These are phyloP conservation scores for Microdochium paspali DNA, from an alignment of 2,329 filamentous ascomycete genomes.

Conservation along the genomic window DNA sequence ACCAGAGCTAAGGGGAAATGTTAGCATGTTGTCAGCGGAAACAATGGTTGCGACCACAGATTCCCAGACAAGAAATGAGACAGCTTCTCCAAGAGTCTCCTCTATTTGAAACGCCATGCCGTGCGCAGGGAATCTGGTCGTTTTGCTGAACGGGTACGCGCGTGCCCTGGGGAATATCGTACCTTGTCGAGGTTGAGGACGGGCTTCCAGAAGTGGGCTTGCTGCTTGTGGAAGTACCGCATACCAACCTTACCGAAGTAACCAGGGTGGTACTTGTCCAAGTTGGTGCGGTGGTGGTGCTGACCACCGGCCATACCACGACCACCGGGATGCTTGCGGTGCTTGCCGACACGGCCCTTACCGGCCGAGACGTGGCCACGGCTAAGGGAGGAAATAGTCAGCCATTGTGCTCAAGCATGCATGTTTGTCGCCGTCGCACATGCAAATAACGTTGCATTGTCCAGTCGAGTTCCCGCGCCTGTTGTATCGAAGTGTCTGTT, in stretches of 20 bases:
- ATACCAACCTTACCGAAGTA: conserved; percentile 98
- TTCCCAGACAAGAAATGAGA: too few species aligned
- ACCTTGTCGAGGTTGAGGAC: conserved; percentile 99
- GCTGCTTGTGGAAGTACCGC: conserved; percentile 93
- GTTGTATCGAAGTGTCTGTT: not conserved
- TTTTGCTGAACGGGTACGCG: too few species aligned
- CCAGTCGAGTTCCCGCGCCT: not conserved
- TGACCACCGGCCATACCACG: conserved; percentile 95
- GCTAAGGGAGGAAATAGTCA: conserved; percentile 38
- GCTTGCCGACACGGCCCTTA: conserved; percentile 97
- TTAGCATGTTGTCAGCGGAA: conserved; percentile 15
- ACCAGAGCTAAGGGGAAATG: conserved; percentile 63
- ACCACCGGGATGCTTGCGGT: conserved; percentile 83
- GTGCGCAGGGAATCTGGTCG: too few species aligned
- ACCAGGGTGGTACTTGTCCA: conserved; percentile 82
- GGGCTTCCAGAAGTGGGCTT: conserved; percentile 97
- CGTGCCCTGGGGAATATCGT: conserved; percentile 20
- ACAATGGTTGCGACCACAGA: not conserved
- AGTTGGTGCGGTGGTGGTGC: conserved; percentile 93
- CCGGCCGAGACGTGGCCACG: conserved; percentile 98
- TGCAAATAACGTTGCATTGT: conserved; percentile 1
- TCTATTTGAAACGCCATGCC: too few species aligned
- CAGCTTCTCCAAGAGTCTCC: too few species aligned
- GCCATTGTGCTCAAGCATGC: conserved; percentile 8
- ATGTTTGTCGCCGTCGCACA: conserved; percentile 2